phyloP scores from a whole-genome alignment of 148 eudicot species.

The Nepenthes gracilis region DNA sequence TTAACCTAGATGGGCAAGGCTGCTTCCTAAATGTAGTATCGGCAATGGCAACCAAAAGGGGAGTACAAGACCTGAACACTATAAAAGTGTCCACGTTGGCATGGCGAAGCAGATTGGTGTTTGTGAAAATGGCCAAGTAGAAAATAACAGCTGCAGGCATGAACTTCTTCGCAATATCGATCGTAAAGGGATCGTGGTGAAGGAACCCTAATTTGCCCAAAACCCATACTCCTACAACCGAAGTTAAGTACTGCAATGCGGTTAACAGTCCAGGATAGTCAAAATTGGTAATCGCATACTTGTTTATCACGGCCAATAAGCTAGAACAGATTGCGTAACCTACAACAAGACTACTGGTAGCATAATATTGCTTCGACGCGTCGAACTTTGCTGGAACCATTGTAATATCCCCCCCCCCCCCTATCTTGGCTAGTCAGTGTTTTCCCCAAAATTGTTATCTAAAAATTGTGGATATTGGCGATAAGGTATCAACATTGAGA shows the following conservation, averaged over 20 bases:
- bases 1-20: slow-evolving; percentile 77
- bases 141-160: slow-evolving; percentile 88
- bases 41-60: slow-evolving; percentile 82
- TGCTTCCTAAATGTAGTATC: slow-evolving; percentile 84
- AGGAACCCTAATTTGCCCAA: slow-evolving; percentile 81
- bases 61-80: slow-evolving; percentile 85
- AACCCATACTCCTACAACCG: slow-evolving; percentile 81
- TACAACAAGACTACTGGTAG: slow-evolving; percentile 37
- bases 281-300: slow-evolving; percentile 86
- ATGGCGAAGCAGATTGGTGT: slow-evolving; percentile 85
- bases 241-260: slow-evolving; percentile 77
- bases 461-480: too few species aligned
- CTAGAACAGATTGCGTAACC: slow-evolving; percentile 74
- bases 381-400: slow-evolving; percentile 27
- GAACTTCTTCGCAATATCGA: slow-evolving; percentile 71
- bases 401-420: neutral
- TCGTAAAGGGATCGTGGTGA: slow-evolving; percentile 55
- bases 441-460: too few species aligned
- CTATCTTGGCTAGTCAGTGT: too few species aligned
- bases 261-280: slow-evolving; percentile 92
- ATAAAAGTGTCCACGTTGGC: slow-evolving; percentile 95
- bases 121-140: slow-evolving; percentile 82
- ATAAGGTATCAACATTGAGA: too few species aligned
- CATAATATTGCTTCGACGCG: slow-evolving; percentile 24
- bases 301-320: slow-evolving; percentile 83